Evolutionary conservation across 2,329 filamentous ascomycete species (phyloP).

Genomic region (Gyromitra esculenta): DNA sequence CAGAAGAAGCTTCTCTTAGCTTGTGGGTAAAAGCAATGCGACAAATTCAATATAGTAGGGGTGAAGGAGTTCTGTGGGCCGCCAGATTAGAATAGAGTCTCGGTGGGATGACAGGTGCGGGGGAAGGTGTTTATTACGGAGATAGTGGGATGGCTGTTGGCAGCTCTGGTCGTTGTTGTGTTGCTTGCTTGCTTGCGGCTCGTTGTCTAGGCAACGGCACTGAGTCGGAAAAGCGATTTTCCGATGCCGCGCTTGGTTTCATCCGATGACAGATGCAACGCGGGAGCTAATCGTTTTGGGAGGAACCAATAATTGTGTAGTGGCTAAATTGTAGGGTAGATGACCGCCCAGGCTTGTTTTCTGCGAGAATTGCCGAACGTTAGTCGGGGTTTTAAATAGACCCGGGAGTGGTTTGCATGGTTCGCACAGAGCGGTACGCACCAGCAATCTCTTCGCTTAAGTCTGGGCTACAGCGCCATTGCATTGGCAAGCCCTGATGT

Average conservation of each 20-base stretch:
- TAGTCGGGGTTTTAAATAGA: too few relatives aligned
- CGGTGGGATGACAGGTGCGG: conserved; percentile 1
- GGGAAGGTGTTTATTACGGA: not conserved
- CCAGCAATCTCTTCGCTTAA: too few relatives aligned
- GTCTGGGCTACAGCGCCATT: too few relatives aligned
- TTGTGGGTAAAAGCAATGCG: not conserved
- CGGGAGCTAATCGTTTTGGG: too few relatives aligned
- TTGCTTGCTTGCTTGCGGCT: conserved; percentile 15
- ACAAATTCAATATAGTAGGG: not conserved
- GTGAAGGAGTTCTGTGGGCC: not conserved
- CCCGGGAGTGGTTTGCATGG: too few relatives aligned
- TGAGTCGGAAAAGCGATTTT: not conserved
- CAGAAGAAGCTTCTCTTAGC: not conserved
- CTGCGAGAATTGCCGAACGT: too few relatives aligned
- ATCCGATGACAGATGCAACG: not conserved
- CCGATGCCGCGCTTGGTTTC: not conserved
- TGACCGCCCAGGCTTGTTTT: too few relatives aligned
- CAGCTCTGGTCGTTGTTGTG: conserved; percentile 19
- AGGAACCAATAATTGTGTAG: too few relatives aligned
- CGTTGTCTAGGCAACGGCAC: conserved; percentile 17
- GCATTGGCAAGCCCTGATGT: not conserved
- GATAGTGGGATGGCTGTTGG: not conserved
- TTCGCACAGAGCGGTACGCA: too few relatives aligned
- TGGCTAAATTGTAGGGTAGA: too few relatives aligned
- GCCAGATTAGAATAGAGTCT: not conserved